Percentiles rank a stretch among this genome's conserved stretches.
phyloP scores from a whole-genome alignment of 495 filamentous ascomycete genomes.

The Xylaria longipes region DNA sequence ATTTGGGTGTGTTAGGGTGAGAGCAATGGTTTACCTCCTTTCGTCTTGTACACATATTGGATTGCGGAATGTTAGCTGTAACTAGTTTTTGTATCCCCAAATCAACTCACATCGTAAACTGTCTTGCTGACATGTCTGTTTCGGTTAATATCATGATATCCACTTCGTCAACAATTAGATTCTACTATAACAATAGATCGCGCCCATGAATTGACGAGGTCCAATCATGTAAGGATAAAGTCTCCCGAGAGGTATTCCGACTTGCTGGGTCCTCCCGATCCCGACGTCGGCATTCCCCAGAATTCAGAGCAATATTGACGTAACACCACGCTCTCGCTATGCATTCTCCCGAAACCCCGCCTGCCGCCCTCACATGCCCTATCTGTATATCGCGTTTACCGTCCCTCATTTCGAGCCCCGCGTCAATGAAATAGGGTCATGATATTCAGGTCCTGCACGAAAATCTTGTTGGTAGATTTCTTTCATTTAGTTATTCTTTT shows the following conservation, averaged over 20 bases:
- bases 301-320: conserved; percentile 51
- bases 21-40: background rate
- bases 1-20: background rate
- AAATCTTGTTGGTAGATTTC: background rate
- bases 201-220: background rate
- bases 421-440: conserved; percentile 5
- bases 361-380: background rate
- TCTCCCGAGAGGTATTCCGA: conserved; percentile 1
- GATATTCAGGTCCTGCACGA: background rate
- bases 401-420: conserved; percentile 12
- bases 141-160: background rate
- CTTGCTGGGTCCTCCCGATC: background rate
- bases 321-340: conserved; percentile 19
- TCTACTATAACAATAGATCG: background rate
- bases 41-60: no score
- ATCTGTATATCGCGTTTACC: conserved; percentile 4
- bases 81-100: no score
- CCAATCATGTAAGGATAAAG: background rate
- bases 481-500: background rate
- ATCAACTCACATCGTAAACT: background rate
- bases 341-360: conserved; percentile 28
- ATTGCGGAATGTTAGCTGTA: no score
- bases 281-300: conserved; percentile 16
- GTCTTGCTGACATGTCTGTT: background rate
- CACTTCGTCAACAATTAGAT: background rate